Base-by-base conservation (phyloP, 352 stramenopile genomes). In the Pythium biforme region DNA sequence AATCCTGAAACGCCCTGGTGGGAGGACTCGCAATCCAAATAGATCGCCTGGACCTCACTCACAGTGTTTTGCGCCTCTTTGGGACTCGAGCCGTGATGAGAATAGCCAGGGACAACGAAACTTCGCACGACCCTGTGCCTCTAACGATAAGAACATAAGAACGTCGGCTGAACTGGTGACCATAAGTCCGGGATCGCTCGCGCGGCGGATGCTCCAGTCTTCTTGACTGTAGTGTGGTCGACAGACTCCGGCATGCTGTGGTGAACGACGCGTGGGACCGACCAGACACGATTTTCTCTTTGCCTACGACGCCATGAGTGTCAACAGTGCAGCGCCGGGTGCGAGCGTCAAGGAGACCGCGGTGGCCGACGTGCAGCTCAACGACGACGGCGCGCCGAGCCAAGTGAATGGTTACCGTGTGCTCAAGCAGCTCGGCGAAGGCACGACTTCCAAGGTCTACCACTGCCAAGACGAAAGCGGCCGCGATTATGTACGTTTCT, bases 361-460 rank as follows among this genome's bases (percentile, higher is more conserved):
- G 22, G 70, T 69, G 22, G 81, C 75, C 2, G 73, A 83, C 11
- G 82, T 90, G 10, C 69, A 90, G 49, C 69, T 86, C 59, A 73
- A 87, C 55, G 75, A 88, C 20, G 71, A 80, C 26, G 84, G 84
- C 6, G 65, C 64, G 12, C 75, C 81, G 17, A 88, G 77, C 41
- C 77, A 85, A 56, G 81, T 94, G 39, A 94, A 94, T 65, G 74
- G 75, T 52, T 94, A 94, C 72, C 75, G 74, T 7, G 73, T 92
- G 25, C 66, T 83, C 14, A 47, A 56, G 12, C 70, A 89, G 66
- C 78, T 94, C 11, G 84, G 84, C 4, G 77, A 91, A 67, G 84
- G 84, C 62, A 79, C 84, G 10, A 92, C 88, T 63, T 92, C 84
- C 15, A 89, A 90, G 62, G 84, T 94, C 0, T 92, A 90, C 45